A percentile compares a stretch with the other conserved stretches of the same genome.
phyloP scores from a whole-genome alignment of 306 rosid species.

The Canavalia ensiformis region DNA sequence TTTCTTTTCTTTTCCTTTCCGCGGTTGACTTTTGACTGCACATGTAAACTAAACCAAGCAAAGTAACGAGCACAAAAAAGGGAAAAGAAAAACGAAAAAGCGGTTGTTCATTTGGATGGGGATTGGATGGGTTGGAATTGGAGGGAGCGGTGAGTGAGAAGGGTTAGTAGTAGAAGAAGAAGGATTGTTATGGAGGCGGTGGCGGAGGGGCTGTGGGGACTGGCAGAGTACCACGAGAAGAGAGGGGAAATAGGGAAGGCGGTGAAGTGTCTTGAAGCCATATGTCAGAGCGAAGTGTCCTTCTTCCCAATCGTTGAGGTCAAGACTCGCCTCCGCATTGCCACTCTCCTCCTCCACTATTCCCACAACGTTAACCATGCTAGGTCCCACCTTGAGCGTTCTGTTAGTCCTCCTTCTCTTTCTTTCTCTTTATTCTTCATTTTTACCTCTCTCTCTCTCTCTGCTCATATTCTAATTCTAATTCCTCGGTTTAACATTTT shows the following conservation, averaged over 20 bases:
- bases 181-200: conserved; percentile 75
- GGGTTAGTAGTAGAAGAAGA: background rate
- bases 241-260: conserved; percentile 82
- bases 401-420: conserved; percentile 50
- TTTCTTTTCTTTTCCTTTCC: background rate
- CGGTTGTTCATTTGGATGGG: conserved; percentile 10
- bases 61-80: background rate
- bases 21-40: conserved; percentile 27
- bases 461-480: background rate
- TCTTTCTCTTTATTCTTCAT: too few relatives aligned
- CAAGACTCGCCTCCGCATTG: conserved; percentile 92
- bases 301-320: conserved; percentile 93
- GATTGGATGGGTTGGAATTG: conserved; percentile 2
- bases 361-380: conserved; percentile 89
- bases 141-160: background rate
- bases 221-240: conserved; percentile 80
- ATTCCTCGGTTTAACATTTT: background rate
- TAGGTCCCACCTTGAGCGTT: conserved; percentile 90
- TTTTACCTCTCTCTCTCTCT: too few relatives aligned
- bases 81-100: background rate
- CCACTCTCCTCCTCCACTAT: conserved; percentile 82
- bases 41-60: conserved; percentile 3
- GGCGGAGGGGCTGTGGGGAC: conserved; percentile 92
- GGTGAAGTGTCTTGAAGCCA: conserved; percentile 90
- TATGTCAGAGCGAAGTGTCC: conserved; percentile 82